Evolutionary conservation across 306 rosid species (phyloP).

Genomic region (Dalbergia oliveri): DNA sequence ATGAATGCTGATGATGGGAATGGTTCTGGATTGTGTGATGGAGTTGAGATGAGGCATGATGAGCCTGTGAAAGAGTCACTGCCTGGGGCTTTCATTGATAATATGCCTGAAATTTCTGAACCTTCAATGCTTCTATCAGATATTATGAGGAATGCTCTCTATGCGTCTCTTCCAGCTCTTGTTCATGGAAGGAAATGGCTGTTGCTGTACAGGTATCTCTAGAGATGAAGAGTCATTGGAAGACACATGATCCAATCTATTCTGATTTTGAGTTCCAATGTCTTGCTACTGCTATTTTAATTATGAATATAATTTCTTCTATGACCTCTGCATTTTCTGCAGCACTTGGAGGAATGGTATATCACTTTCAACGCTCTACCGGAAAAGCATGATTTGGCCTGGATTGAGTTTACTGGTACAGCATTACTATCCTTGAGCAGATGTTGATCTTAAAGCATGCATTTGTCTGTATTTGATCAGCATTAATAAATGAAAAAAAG

Average conservation of each 20-base stretch:
- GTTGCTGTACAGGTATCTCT: slow-evolving; percentile 75
- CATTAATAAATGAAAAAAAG: background rate
- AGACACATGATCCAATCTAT: slow-evolving; percentile 2
- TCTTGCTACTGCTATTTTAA: background rate
- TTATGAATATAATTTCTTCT: background rate
- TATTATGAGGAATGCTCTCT: slow-evolving; percentile 60
- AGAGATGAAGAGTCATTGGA: slow-evolving; percentile 30
- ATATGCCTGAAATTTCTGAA: slow-evolving; percentile 73
- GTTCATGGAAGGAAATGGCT: slow-evolving; percentile 95
- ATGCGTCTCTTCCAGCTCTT: slow-evolving; percentile 82
- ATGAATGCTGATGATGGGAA: slow-evolving; percentile 52
- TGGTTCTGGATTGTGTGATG: slow-evolving; percentile 48
- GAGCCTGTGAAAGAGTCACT: slow-evolving; percentile 48
- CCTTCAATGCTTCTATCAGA: slow-evolving; percentile 81
- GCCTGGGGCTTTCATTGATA: slow-evolving; percentile 44
- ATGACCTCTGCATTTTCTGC: slow-evolving; percentile 37
- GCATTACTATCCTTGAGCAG: slow-evolving; percentile 31
- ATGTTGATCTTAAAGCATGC: slow-evolving; percentile 15
- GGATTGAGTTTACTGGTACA: slow-evolving; percentile 88
- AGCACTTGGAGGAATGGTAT: slow-evolving; percentile 94
- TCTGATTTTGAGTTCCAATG: background rate
- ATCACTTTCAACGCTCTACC: slow-evolving; percentile 80
- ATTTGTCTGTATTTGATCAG: slow-evolving; percentile 17
- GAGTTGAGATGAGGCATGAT: slow-evolving; percentile 66
- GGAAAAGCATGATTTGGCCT: slow-evolving; percentile 87